Conservation (phyloP, 1,284 basidiomycete species). For the Rhodotorula sp. region DNA sequence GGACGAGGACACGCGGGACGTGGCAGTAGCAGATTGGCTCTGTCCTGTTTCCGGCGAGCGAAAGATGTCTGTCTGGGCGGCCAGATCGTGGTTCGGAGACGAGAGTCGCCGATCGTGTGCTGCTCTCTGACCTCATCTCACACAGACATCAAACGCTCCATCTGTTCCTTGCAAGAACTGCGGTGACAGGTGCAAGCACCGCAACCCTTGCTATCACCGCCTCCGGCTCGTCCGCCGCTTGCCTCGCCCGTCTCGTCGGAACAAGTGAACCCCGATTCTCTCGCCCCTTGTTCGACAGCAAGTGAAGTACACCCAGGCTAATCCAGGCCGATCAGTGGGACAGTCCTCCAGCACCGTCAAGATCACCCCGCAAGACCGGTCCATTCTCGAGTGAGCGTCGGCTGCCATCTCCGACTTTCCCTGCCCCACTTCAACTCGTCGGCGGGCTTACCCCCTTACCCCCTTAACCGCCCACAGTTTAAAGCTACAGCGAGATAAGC, state of each 20-base stretch:
- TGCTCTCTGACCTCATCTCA: no score
- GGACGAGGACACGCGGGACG: no score
- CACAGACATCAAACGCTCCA: no score
- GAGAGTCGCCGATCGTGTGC: no score
- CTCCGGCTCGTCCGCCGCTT: not conserved
- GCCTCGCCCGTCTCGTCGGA: no score
- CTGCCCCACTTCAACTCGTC: not conserved
- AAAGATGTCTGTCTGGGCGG: no score
- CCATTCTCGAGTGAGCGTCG: conserved; percentile 75
- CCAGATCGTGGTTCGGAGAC: no score
- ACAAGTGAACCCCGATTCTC: no score
- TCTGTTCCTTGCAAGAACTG: no score
- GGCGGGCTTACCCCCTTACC: conserved; percentile 40
- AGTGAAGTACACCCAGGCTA: not conserved
- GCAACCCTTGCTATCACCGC: not conserved
- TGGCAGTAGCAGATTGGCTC: no score
- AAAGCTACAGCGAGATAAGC: conserved; percentile 91
- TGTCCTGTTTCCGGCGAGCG: no score
- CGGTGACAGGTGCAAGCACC: no score
- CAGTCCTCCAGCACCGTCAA: conserved; percentile 52
- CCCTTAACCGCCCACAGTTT: conserved; percentile 56
- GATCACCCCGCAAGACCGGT: conserved; percentile 88
- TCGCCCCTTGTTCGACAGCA: not conserved
- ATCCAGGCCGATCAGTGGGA: conserved; percentile 10
- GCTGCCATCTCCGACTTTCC: conserved; percentile 44